Evolutionary conservation across 208 protist genomes (phyloP), one percentile per base, ranked within the genome.

Genomic region (Leishmania gerbilli): DNA sequence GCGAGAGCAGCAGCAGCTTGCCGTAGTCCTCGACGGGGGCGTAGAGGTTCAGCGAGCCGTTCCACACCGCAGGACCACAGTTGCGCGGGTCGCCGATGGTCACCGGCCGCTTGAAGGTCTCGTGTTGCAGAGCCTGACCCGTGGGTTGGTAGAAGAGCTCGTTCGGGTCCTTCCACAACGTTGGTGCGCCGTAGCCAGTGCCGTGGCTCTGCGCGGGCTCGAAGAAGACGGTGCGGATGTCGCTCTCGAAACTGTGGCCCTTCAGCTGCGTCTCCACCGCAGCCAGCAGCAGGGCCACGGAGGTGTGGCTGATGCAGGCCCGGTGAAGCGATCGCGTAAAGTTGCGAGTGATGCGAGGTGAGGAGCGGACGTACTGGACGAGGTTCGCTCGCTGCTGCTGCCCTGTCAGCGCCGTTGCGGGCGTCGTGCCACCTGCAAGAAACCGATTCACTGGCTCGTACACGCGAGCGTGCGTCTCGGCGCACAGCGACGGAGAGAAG

Each of bases 121-220:
- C 80, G 75, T 97, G 91, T 83, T 94, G 93, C 56, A 89, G 77
- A 21, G 92, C 84, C 47, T 92, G 89, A 9, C 91, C 92, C 9
- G 87, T 95, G 8, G 92, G 92, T 77, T 95, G 90, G 82, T 97
- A 97, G 76, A 97, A 95, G 56, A 97, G 71, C 81, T 95, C 92
- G 79, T 88, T 92, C 27, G 93, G 93, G 80, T 95, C 90, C 60
- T 89, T 91, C 89, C 90, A 97, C 71, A 95, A 76, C 77, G 85
- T 87, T 21, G 93, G 93, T 11, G 88, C 79, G 17, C 93, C 93
- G 79, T 92, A 97, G 17, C 91, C 92, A 2, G 88, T 76, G 31
- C 89, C 90, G 75, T 97, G 85, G 69, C 85, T 87, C 87, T 97
- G 84, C 21, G 89, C 89, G 19, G 76, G 84, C 58, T 91, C 90